Base-by-base conservation (phyloP, 2,329 filamentous ascomycete species). In the Bipolaris bicolor region DNA sequence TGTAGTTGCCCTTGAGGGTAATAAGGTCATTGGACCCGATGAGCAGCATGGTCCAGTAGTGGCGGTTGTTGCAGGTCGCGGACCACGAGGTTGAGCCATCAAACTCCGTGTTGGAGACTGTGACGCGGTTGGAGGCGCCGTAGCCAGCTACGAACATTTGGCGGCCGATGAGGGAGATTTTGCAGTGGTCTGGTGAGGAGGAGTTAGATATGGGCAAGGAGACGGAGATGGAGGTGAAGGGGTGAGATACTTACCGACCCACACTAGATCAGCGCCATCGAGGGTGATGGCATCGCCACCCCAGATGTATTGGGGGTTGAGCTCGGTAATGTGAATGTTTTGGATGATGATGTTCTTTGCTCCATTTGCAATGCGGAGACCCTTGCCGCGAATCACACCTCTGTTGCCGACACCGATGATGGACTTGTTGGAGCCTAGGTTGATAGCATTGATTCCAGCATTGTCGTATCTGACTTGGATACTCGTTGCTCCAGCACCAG, bases 141-240 rank as follows among this genome's bases (percentile, higher is more conserved):
- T 80, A 82, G 58, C 86, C 85, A 48, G 84, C 80, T 47, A 87
- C 85, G 46, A 86, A 82, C 77, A 86, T 82, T 73, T 87, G 85
- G 40, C 85, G 84, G 52, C 83, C 84, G 62, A 86, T 83, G 45
- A 83, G 80, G 49, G 83, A 84, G 49, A 82, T 84, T 74, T 83
- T 73, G 37, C 62, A 57, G 57, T 73, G 70, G 53, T 71, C 67
- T 31, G 36, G 54, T 61, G 34, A 18, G n/a, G 10, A 5, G 48
- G 5, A 4, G 47, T 51, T 44, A 40, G 43, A 41, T 36, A 7
- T 20, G n/a, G 5, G 31, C 18, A 11, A 9, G 16, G 13, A 18
- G 6, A 36, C 13, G 5, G 1, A 24, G 11, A 36, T 18, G 15
- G 6, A 16, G 15, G 18, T n/a, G 13, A 48, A 15, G 15, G 6